Conservation (phyloP, 2,329 filamentous ascomycete genomes). For the Phyllosticta citrichinensis region DNA sequence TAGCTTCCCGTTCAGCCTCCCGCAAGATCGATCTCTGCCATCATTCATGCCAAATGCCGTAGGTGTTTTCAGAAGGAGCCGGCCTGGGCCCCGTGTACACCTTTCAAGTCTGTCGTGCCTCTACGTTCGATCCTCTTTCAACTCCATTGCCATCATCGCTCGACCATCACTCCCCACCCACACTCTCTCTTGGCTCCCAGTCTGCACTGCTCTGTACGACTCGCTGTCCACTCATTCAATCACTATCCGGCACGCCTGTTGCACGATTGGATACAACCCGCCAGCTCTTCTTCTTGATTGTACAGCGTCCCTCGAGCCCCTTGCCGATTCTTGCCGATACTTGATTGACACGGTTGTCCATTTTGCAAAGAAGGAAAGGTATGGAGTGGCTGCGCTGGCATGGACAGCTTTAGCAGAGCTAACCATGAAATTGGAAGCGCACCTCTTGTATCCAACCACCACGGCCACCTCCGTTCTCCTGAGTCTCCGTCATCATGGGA, state of each 20-base stretch:
- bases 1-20: neutral
- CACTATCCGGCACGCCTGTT: slow-evolving; percentile 10
- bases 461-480: neutral
- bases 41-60: neutral
- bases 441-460: neutral
- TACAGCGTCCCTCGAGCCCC: neutral
- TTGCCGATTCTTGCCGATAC: slow-evolving; percentile 3
- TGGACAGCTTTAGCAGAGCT: neutral
- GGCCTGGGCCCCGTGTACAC: neutral
- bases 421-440: neutral
- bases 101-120: neutral
- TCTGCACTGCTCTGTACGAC: neutral
- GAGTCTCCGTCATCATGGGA: neutral
- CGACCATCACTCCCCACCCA: neutral
- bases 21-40: neutral
- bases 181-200: neutral
- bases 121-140: neutral
- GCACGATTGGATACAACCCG: slow-evolving; percentile 9
- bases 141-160: neutral
- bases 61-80: neutral
- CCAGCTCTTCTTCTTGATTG: slow-evolving; percentile 9
- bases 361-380: neutral
- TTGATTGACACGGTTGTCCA: slow-evolving; percentile 4
- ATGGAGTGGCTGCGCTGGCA: neutral
- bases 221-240: slow-evolving; percentile 9